Evolutionary conservation across 2,329 filamentous ascomycete genomes (phyloP).

Genomic region (Pyrenochaeta sp.): DNA sequence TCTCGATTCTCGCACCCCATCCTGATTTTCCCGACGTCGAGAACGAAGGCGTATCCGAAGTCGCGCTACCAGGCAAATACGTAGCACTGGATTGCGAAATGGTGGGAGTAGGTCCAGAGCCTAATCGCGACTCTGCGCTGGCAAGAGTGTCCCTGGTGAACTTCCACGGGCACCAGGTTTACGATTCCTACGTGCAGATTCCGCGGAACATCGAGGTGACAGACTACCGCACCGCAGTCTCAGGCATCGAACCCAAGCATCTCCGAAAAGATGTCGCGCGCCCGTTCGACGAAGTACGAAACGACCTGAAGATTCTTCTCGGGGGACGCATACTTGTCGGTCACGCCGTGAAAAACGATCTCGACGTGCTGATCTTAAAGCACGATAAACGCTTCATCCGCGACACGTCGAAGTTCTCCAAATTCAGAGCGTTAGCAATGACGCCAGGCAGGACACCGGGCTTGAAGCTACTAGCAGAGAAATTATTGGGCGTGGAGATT

Average conservation of each 20-base stretch:
- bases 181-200: slow-evolving; percentile 90
- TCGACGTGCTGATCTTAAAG: slow-evolving; percentile 76
- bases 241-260: slow-evolving; percentile 78
- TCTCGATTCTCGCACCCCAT: slow-evolving; percentile 58
- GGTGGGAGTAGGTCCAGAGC: slow-evolving; percentile 79
- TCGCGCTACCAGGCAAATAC: slow-evolving; percentile 83
- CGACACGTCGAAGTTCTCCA: slow-evolving; percentile 81
- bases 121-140: slow-evolving; percentile 75
- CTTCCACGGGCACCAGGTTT: slow-evolving; percentile 90
- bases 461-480: slow-evolving; percentile 66
- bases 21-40: slow-evolving; percentile 51
- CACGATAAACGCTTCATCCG: slow-evolving; percentile 82
- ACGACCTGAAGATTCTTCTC: slow-evolving; percentile 73
- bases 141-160: slow-evolving; percentile 92
- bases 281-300: slow-evolving; percentile 78
- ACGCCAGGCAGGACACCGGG: slow-evolving; percentile 71
- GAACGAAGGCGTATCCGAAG: slow-evolving; percentile 57
- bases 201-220: slow-evolving; percentile 73
- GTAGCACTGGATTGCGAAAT: slow-evolving; percentile 96
- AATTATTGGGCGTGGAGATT: slow-evolving; percentile 66
- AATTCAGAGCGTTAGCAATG: slow-evolving; percentile 74
- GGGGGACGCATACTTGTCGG: slow-evolving; percentile 78
- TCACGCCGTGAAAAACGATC: slow-evolving; percentile 82
- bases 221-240: slow-evolving; percentile 89
- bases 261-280: slow-evolving; percentile 64